phyloP scores from a whole-genome alignment of 2,329 filamentous ascomycete genomes.

The Cytospora paraplurivora region DNA sequence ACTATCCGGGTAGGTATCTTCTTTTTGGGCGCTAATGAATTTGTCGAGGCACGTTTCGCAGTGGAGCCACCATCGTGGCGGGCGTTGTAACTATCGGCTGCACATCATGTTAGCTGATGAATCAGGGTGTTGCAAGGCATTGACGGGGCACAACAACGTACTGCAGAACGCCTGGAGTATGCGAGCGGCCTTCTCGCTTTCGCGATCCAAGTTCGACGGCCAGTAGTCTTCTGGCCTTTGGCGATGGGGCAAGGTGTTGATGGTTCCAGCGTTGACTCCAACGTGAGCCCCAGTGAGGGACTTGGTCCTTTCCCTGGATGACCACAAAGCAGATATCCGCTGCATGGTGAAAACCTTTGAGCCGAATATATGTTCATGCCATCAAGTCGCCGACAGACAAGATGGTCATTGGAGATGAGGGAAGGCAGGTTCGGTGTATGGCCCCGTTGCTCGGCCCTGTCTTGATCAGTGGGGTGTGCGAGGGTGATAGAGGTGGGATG shows the following conservation, averaged over 20 bases:
- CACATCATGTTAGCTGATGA: constrained; percentile 8
- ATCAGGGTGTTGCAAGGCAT: neutral
- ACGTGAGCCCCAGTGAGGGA: constrained; percentile 11
- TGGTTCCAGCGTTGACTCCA: neutral
- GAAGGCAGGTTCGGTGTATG: constrained; percentile 6
- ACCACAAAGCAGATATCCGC: constrained; percentile 50
- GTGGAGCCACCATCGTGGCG: constrained; percentile 16
- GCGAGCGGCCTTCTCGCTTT: constrained; percentile 87
- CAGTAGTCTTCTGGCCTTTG: constrained; percentile 38
- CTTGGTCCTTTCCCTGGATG: constrained; percentile 40
- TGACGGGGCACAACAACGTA: constrained; percentile 45
- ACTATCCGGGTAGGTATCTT: constrained; percentile 88
- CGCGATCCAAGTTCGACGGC: constrained; percentile 74
- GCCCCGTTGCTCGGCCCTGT: constrained; percentile 7
- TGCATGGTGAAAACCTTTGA: constrained; percentile 41
- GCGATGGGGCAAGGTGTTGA: constrained; percentile 32
- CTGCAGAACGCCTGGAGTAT: constrained; percentile 91
- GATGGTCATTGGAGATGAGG: constrained; percentile 29
- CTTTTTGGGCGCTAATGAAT: constrained; percentile 49
- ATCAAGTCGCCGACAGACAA: constrained; percentile 26
- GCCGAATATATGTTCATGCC: constrained; percentile 23
- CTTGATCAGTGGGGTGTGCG: constrained; percentile 1
- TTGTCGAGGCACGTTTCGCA: constrained; percentile 23
- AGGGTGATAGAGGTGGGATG: constrained; percentile 1
- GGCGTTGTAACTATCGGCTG: constrained; percentile 26